phyloP scores from a whole-genome alignment of 306 rosid genomes.

The Citrullus amarus region DNA sequence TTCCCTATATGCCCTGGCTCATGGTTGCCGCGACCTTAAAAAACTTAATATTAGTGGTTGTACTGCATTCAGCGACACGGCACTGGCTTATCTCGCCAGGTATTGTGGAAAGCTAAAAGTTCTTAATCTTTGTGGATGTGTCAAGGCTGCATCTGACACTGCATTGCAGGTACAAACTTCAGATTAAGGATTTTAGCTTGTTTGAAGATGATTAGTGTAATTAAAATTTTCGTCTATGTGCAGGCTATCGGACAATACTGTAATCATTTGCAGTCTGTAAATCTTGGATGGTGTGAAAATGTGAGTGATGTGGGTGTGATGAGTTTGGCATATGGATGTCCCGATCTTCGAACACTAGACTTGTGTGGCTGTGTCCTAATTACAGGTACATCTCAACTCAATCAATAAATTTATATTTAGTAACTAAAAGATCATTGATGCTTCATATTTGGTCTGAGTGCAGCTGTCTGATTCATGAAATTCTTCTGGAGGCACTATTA shows the following conservation, averaged over 20 bases:
- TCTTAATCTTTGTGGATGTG: conserved; percentile 88
- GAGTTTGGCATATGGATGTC: conserved; percentile 79
- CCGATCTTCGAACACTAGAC: conserved; percentile 68
- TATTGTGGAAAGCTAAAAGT: conserved; percentile 57
- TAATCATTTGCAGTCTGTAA: conserved; percentile 59
- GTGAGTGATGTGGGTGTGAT: conserved; percentile 77
- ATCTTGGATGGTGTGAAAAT: conserved; percentile 91
- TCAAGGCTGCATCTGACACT: conserved; percentile 56
- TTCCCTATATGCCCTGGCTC: conserved; percentile 60
- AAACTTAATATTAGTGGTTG: conserved; percentile 82
- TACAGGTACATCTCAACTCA: conserved; percentile 46
- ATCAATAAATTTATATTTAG: not conserved
- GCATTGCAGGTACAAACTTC: conserved; percentile 59
- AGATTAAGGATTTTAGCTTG: not conserved
- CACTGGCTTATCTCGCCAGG: conserved; percentile 63
- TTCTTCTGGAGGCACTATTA: not conserved
- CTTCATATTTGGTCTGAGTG: not conserved
- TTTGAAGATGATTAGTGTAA: not conserved
- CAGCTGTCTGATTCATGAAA: not conserved
- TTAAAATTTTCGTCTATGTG: not conserved
- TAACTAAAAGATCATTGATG: not conserved
- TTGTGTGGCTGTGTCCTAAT: conserved; percentile 79
- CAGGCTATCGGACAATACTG: conserved; percentile 83
- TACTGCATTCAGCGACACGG: conserved; percentile 58
- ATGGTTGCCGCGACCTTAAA: conserved; percentile 57